These are phyloP conservation scores for Lepidium africanum DNA, from an alignment of 345 rosid species.

Conservation along the genomic window DNA sequence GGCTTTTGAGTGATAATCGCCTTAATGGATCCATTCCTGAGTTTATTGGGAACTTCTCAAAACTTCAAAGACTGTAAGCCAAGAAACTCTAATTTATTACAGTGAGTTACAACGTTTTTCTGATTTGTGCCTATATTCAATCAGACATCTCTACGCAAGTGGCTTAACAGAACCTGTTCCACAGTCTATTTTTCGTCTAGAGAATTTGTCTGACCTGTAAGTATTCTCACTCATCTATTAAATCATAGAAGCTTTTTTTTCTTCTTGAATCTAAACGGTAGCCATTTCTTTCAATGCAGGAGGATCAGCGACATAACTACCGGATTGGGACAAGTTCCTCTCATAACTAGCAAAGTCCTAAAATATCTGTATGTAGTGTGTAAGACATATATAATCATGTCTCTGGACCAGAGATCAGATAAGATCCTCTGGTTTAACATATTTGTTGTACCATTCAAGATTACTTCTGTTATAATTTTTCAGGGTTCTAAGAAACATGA, in stretches of 20 bases:
- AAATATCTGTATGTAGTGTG: constrained; percentile 13
- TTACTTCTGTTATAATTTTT: background rate
- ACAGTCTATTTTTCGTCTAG: constrained; percentile 33
- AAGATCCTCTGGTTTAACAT: background rate
- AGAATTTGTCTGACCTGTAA: constrained; percentile 35
- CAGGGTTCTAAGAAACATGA: constrained; percentile 24
- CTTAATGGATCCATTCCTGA: constrained; percentile 61
- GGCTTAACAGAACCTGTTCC: constrained; percentile 47
- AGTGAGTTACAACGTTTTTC: background rate
- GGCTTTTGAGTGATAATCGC: constrained; percentile 67
- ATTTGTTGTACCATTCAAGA: background rate
- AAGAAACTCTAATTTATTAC: background rate
- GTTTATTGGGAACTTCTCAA: constrained; percentile 51
- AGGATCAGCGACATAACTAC: constrained; percentile 42
- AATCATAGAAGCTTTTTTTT: background rate
- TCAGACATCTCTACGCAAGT: constrained; percentile 47
- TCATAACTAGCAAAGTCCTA: constrained; percentile 29
- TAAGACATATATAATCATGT: background rate
- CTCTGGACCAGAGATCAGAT: background rate
- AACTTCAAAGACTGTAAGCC: constrained; percentile 64
- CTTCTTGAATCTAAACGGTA: background rate
- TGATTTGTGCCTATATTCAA: background rate
- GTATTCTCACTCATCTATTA: background rate
- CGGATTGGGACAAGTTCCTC: constrained; percentile 31
- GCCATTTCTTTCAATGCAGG: constrained; percentile 28